These are phyloP conservation scores for Neurospora sp. DNA, from an alignment of 2,329 filamentous ascomycete genomes.

Conservation along the genomic window DNA sequence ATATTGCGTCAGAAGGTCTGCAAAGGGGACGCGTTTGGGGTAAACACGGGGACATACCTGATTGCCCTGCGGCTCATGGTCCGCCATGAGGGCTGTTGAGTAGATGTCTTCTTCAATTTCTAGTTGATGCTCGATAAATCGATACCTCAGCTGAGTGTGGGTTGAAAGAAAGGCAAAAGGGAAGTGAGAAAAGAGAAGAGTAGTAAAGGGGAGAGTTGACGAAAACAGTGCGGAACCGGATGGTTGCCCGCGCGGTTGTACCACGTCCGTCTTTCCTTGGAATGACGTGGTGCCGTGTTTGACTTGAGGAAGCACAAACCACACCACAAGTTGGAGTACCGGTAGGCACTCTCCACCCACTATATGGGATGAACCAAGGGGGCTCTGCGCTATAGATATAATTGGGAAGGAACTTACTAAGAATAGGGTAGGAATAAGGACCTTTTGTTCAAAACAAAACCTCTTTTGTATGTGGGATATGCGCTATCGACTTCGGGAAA, in stretches of 20 bases:
- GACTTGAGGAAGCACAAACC: not conserved
- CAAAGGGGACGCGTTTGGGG: not conserved
- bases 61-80: not conserved
- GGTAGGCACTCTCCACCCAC: not conserved
- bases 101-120: not conserved
- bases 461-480: too few relatives aligned
- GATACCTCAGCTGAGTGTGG: not conserved
- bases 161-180: not conserved
- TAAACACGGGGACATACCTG: not conserved
- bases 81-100: not conserved
- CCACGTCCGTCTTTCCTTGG: not conserved
- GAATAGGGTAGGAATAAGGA: too few relatives aligned
- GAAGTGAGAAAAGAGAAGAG: not conserved
- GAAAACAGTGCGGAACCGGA: not conserved
- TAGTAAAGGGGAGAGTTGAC: not conserved
- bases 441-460: too few relatives aligned
- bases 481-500: too few relatives aligned
- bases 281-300: not conserved
- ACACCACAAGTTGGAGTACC: not conserved
- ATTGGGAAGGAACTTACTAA: too few relatives aligned
- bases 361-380: not conserved
- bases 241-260: not conserved
- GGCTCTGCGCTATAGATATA: not conserved
- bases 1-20: not conserved
- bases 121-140: not conserved